Base-by-base conservation (phyloP, 768 basidiomycete genomes). In the Piloderma croceum region DNA sequence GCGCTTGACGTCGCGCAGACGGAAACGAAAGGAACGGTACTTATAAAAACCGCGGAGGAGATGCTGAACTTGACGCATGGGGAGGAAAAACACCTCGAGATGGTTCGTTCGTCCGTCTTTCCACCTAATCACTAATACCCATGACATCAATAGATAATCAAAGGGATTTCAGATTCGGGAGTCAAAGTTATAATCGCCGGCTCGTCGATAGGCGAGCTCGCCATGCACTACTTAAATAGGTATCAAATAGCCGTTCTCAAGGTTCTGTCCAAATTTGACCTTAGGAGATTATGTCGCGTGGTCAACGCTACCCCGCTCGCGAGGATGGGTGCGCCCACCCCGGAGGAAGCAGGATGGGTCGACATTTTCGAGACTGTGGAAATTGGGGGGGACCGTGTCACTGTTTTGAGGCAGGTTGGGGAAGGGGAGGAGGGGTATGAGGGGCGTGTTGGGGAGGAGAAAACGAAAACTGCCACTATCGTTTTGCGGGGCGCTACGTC, bases 1-100 rank as follows among this genome's bases (percentile, higher is more conserved):
- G 84, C 88, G 1, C 71, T 99, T 44, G 96, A 98, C 58, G 77
- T 90, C 42, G 79, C 93, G 3, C 94, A 98, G 64, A 98, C 96
- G 5, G 96, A 99, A 64, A 99, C 96, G 13, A 99, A 99, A 62
- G 96, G 96, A 37, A 99, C 96, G 6, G 96, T 98, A 9, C 74
- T 99, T 34, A 76, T 99, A 52, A 90, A 92, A 61, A 97, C 79
- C 58, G 90, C 92, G 7, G 84, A 94, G 34, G 94, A 99, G 59
- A 88, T 99, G 81, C 74, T 99, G 48, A 92, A 96, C 68, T 99
- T 99, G 56, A 92, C 93, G 1, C 72, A 77, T 3, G 96, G 91
- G 13, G 96, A 99, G 64, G 96, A 99, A 65, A 83, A 93, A 61
- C 92, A 97, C 55, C 72, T 96, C 38, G 93, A 97, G 72, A 92